A percentile compares a stretch with the other conserved stretches of the same genome.
Evolutionary conservation across 257 asterid species (phyloP).

Genomic region (Petrea volubilis): DNA sequence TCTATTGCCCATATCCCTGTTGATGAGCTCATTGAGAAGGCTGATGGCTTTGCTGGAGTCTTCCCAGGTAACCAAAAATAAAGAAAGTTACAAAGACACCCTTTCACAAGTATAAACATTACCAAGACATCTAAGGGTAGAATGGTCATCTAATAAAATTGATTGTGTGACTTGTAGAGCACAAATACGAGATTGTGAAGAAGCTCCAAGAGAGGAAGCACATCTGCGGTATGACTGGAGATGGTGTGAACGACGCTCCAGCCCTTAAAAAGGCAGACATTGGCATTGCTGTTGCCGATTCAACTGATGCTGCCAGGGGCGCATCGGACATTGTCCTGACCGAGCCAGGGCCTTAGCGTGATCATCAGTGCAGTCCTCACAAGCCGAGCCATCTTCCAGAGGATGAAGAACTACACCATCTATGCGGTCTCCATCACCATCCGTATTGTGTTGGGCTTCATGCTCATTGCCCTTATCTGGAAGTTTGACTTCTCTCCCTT

Average conservation of each 20-base stretch:
- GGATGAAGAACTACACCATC: slow-evolving; percentile 86
- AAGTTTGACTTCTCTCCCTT: slow-evolving; percentile 62
- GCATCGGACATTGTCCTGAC: slow-evolving; percentile 89
- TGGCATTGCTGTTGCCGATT: slow-evolving; percentile 84
- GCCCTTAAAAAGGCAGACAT: slow-evolving; percentile 83
- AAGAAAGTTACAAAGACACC: not conserved
- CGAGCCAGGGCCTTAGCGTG: slow-evolving; percentile 81
- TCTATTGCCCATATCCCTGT: slow-evolving; percentile 56
- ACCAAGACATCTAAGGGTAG: not conserved
- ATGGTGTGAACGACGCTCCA: slow-evolving; percentile 88
- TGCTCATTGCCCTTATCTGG: slow-evolving; percentile 59
- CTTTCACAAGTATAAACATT: too few relatives aligned
- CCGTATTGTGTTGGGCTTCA: slow-evolving; percentile 57
- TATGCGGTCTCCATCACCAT: slow-evolving; percentile 61
- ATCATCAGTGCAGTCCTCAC: slow-evolving; percentile 80
- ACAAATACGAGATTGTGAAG: slow-evolving; percentile 83
- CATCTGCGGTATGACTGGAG: slow-evolving; percentile 94
- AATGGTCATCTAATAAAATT: not conserved
- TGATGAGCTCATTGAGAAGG: slow-evolving; percentile 74
- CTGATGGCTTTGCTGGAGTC: slow-evolving; percentile 91
- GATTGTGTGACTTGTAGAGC: slow-evolving; percentile 40
- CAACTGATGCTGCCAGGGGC: slow-evolving; percentile 84
- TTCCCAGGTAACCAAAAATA: slow-evolving; percentile 68
- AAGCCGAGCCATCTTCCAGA: slow-evolving; percentile 86
- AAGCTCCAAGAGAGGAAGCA: slow-evolving; percentile 73